These are phyloP conservation scores for Asterionellopsis glacialis DNA, from an alignment of 108 stramenopile species.

Conservation along the genomic window DNA sequence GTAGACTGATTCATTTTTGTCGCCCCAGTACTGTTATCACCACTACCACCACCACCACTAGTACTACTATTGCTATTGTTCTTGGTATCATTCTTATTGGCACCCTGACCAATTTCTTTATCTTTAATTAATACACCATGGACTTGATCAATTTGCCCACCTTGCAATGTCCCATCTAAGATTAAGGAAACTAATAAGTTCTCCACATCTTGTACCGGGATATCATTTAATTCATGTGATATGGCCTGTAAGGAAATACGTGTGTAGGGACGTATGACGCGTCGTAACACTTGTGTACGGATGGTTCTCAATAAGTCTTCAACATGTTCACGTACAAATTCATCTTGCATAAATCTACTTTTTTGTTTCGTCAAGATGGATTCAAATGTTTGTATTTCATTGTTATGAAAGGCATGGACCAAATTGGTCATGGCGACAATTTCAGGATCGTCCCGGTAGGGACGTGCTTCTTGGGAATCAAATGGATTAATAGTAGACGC, in stretches of 20 bases:
- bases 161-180: constrained; percentile 79
- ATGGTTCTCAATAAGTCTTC: constrained; percentile 87
- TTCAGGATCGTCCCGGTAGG: constrained; percentile 91
- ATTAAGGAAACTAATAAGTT: constrained; percentile 81
- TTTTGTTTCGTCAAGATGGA: constrained; percentile 71
- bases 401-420: constrained; percentile 84
- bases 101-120: constrained; percentile 12
- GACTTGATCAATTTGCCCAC: constrained; percentile 70
- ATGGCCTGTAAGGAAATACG: constrained; percentile 75
- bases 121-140: constrained; percentile 45
- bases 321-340: constrained; percentile 85
- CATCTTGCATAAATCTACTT: constrained; percentile 88
- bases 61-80: constrained; percentile 7
- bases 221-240: constrained; percentile 79
- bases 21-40: too few relatives aligned
- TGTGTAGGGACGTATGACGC: constrained; percentile 83
- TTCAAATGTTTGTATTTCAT: constrained; percentile 81
- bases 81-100: not conserved
- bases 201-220: constrained; percentile 82
- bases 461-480: constrained; percentile 90
- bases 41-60: not conserved
- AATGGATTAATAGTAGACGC: constrained; percentile 90
- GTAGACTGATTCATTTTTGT: too few relatives aligned
- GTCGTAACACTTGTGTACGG: constrained; percentile 83
- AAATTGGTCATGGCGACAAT: constrained; percentile 92